Conservation (phyloP, 2,329 filamentous ascomycete species). For the Dactylellina drechsleri region DNA sequence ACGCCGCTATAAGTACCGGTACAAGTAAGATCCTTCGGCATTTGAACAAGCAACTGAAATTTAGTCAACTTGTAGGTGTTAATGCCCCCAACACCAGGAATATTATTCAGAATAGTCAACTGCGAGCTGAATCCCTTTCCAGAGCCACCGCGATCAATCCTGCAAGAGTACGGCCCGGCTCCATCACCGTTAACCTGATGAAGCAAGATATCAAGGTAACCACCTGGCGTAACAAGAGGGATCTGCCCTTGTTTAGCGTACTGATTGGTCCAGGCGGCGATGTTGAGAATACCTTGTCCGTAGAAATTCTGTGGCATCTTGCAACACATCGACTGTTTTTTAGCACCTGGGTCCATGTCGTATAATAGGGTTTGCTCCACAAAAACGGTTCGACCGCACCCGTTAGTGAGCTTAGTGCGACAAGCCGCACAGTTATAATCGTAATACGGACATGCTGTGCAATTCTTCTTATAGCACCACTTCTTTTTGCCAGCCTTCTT, state of each 20-base stretch:
- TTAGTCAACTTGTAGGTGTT: slow-evolving; percentile 2
- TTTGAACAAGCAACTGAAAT: slow-evolving; percentile 4
- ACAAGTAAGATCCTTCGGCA: slow-evolving; percentile 62
- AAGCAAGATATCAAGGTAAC: slow-evolving; percentile 65
- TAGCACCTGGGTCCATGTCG: slow-evolving; percentile 64
- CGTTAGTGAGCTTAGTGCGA: slow-evolving; percentile 1
- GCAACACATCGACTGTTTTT: slow-evolving; percentile 65
- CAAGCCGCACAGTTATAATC: slow-evolving; percentile 23
- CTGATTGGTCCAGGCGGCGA: slow-evolving; percentile 5
- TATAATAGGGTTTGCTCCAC: neutral
- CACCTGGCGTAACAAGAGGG: slow-evolving; percentile 66
- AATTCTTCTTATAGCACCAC: slow-evolving; percentile 16
- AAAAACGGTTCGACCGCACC: slow-evolving; percentile 31
- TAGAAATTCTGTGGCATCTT: slow-evolving; percentile 5
- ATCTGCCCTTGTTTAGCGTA: slow-evolving; percentile 57
- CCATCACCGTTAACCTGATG: slow-evolving; percentile 69
- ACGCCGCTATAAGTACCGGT: slow-evolving; percentile 64
- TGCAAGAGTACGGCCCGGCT: slow-evolving; percentile 68
- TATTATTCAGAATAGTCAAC: slow-evolving; percentile 68
- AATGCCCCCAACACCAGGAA: slow-evolving; percentile 65
- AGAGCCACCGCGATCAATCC: slow-evolving; percentile 66
- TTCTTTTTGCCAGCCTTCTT: neutral
- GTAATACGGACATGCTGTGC: slow-evolving; percentile 24
- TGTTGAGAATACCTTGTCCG: slow-evolving; percentile 14
- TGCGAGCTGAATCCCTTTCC: slow-evolving; percentile 61